Evolutionary conservation across 306 rosid genomes (phyloP).

Genomic region (barrel medic (Medicago truncatula)): DNA sequence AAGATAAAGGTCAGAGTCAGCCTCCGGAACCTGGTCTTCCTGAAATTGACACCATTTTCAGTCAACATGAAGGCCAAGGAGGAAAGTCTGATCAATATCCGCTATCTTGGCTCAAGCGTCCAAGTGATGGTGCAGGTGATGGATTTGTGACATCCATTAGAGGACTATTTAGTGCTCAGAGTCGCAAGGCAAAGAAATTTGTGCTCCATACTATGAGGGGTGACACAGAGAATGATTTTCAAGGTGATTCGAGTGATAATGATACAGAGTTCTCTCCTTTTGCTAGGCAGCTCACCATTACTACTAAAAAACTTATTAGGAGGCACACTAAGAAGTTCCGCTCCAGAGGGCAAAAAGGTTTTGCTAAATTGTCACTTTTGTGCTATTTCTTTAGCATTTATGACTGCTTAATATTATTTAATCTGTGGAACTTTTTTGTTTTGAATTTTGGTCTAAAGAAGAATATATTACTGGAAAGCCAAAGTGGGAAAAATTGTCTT

Average conservation of each 20-base stretch:
- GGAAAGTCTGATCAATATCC: conserved; percentile 81
- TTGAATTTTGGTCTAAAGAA: conserved; percentile 7
- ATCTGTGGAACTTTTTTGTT: conserved; percentile 1
- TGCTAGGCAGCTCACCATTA: conserved; percentile 93
- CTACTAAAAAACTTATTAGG: conserved; percentile 88
- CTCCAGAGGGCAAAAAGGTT: conserved; percentile 88
- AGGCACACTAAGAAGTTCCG: conserved; percentile 95
- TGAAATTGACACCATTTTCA: conserved; percentile 82
- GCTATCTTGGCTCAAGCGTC: conserved; percentile 85
- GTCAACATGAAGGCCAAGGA: conserved; percentile 85
- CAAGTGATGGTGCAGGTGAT: conserved; percentile 97
- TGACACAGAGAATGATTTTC: conserved; percentile 90
- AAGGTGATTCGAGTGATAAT: conserved; percentile 96
- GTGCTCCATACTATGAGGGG: conserved; percentile 97
- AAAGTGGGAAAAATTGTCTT: conserved; percentile 1
- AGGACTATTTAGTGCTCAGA: conserved; percentile 92
- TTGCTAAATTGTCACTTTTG: conserved; percentile 32
- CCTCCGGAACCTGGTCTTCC: conserved; percentile 67
- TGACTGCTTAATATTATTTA: conserved; percentile 23
- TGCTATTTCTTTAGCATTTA: conserved; percentile 26
- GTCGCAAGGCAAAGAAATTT: conserved; percentile 93
- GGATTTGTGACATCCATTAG: conserved; percentile 96
- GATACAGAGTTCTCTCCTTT: conserved; percentile 88
- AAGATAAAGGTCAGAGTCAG: conserved; percentile 81
- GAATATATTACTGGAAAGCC: conserved; percentile 18